These are phyloP conservation scores for Flaveria floridana DNA, from an alignment of 140 eudicot genomes.

Conservation along the genomic window DNA sequence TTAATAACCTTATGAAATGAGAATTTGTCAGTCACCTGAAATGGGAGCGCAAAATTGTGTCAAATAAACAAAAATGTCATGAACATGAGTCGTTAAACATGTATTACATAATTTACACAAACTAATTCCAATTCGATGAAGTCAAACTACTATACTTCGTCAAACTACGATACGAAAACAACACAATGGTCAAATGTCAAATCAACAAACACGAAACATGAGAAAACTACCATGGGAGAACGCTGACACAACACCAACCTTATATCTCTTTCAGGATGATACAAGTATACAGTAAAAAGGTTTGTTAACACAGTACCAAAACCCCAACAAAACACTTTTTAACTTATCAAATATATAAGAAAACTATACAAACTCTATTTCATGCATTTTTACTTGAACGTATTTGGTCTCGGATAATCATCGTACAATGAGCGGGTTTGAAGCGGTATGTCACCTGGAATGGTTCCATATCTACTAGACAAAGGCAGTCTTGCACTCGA, in stretches of 20 bases:
- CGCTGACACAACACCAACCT: slow-evolving; percentile 2
- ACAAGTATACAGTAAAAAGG: slow-evolving; percentile 25
- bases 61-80: background rate
- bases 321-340: slow-evolving; percentile 8
- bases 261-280: slow-evolving; percentile 25
- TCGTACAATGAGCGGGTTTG: slow-evolving; percentile 36
- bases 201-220: slow-evolving; percentile 10
- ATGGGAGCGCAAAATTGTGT: background rate
- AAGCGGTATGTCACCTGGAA: slow-evolving; percentile 39
- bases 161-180: slow-evolving; percentile 15
- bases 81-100: background rate
- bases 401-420: slow-evolving; percentile 42
- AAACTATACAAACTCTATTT: slow-evolving; percentile 32
- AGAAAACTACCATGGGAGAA: slow-evolving; percentile 12
- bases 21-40: background rate
- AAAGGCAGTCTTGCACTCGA: slow-evolving; percentile 30
- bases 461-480: slow-evolving; percentile 30
- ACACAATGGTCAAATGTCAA: slow-evolving; percentile 12
- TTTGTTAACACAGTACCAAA: slow-evolving; percentile 16
- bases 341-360: slow-evolving; percentile 10
- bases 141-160: slow-evolving; percentile 10
- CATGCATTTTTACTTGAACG: slow-evolving; percentile 31
- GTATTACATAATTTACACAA: slow-evolving; percentile 12
- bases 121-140: slow-evolving; percentile 19
- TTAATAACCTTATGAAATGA: background rate